These are phyloP conservation scores for Leccinum boreale DNA, from an alignment of 768 basidiomycete species.

Conservation along the genomic window DNA sequence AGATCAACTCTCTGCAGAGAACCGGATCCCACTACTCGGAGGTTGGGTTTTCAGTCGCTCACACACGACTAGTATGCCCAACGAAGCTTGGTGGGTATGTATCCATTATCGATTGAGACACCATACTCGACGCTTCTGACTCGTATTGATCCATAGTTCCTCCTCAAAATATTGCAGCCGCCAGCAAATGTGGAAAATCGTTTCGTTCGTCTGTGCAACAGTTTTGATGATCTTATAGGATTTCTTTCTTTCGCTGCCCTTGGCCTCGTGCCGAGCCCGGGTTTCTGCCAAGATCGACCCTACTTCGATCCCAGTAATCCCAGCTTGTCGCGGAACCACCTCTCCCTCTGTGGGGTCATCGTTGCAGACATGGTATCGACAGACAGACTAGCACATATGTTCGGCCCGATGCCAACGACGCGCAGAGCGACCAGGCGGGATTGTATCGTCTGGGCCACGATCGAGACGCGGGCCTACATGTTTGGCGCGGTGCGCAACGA, in stretches of 20 bases:
- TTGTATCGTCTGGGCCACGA: slow-evolving; percentile 23
- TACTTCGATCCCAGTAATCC: background rate
- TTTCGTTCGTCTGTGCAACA: slow-evolving; percentile 30
- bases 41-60: slow-evolving; percentile 32
- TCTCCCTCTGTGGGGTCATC: slow-evolving; percentile 20
- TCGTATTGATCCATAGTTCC: background rate
- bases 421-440: slow-evolving; percentile 11
- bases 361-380: slow-evolving; percentile 18
- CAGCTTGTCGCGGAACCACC: slow-evolving; percentile 13
- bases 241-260: slow-evolving; percentile 27
- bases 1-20: slow-evolving; percentile 1
- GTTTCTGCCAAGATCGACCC: slow-evolving; percentile 12
- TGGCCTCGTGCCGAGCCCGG: slow-evolving; percentile 15
- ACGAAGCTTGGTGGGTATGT: slow-evolving; percentile 34
- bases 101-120: no score
- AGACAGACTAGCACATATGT: background rate
- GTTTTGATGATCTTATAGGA: slow-evolving; percentile 28
- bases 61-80: slow-evolving; percentile 19
- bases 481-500: slow-evolving; percentile 33
- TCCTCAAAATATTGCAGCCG: slow-evolving; percentile 6
- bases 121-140: background rate
- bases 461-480: slow-evolving; percentile 23
- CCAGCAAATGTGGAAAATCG: slow-evolving; percentile 27
- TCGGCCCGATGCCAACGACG: slow-evolving; percentile 2
- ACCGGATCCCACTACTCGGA: slow-evolving; percentile 24